Percentiles rank a stretch among this genome's conserved stretches.
phyloP scores from a whole-genome alignment of 768 basidiomycete genomes.

The Suillus spraguei region DNA sequence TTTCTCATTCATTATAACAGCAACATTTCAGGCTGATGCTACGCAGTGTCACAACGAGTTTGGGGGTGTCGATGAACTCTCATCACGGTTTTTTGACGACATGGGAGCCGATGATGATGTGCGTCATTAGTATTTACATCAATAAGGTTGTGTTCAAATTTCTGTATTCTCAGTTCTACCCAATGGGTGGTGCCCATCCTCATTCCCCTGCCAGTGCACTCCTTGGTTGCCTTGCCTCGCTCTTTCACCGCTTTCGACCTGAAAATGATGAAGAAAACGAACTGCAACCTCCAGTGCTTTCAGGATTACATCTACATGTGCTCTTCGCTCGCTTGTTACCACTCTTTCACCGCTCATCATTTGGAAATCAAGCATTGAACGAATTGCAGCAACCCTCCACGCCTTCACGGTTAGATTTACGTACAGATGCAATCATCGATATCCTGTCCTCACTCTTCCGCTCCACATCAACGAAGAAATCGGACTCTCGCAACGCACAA shows the following conservation, averaged over 20 bases:
- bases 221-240: neutral
- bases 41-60: neutral
- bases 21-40: neutral
- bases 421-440: neutral
- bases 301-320: neutral
- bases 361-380: neutral
- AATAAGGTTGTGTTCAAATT: accelerated
- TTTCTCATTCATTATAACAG: neutral
- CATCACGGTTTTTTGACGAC: neutral
- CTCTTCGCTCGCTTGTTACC: neutral
- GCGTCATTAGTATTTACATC: neutral
- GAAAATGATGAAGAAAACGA: neutral
- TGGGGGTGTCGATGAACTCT: neutral
- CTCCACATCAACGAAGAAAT: neutral
- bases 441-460: neutral
- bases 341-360: neutral
- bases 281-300: neutral
- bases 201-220: neutral
- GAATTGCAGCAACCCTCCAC: neutral
- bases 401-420: neutral
- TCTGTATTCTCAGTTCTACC: neutral
- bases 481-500: neutral
- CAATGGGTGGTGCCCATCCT: neutral
- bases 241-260: neutral
- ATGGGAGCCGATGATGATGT: neutral